A percentile compares a stretch with the other conserved stretches of the same genome.
phyloP scores from a whole-genome alignment of 352 stramenopile species.

The Pythium graminicola region DNA sequence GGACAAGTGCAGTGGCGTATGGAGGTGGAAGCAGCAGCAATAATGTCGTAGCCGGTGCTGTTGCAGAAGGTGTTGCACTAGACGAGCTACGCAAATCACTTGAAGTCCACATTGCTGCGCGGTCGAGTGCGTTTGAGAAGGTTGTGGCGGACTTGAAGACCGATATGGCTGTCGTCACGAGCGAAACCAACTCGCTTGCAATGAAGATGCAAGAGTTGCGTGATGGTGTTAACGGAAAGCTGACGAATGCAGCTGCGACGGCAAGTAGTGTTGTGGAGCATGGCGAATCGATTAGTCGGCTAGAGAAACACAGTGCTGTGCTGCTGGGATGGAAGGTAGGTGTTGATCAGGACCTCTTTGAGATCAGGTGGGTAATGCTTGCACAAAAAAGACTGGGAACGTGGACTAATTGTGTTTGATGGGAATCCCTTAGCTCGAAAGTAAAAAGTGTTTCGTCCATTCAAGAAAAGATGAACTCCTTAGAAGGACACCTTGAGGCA shows the following conservation, averaged over 20 bases:
- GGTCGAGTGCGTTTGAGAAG: slow-evolving; percentile 55
- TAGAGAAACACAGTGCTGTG: slow-evolving; percentile 67
- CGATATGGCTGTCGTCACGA: slow-evolving; percentile 46
- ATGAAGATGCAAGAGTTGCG: slow-evolving; percentile 46
- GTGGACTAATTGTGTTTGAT: background rate
- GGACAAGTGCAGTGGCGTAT: background rate
- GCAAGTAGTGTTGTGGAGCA: slow-evolving; percentile 38
- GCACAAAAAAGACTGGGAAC: background rate
- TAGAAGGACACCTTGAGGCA: slow-evolving; percentile 57
- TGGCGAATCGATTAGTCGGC: slow-evolving; percentile 46
- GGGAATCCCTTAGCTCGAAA: slow-evolving; percentile 23
- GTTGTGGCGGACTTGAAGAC: slow-evolving; percentile 51
- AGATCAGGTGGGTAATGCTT: slow-evolving; percentile 30
- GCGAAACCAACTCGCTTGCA: slow-evolving; percentile 32
- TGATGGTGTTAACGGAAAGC: slow-evolving; percentile 36
- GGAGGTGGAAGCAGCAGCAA: background rate
- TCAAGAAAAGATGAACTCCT: slow-evolving; percentile 44
- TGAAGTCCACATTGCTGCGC: slow-evolving; percentile 53
- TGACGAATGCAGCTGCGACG: slow-evolving; percentile 21
- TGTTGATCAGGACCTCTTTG: slow-evolving; percentile 55
- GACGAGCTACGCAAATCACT: slow-evolving; percentile 42
- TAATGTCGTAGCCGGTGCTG: background rate
- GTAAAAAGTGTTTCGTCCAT: slow-evolving; percentile 44
- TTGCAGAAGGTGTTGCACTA: background rate
- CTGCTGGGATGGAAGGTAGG: slow-evolving; percentile 56